Evolutionary conservation across 1,284 basidiomycete species (phyloP), one percentile per base, ranked within the genome.

Genomic region (Fomitopsis pinicola): DNA sequence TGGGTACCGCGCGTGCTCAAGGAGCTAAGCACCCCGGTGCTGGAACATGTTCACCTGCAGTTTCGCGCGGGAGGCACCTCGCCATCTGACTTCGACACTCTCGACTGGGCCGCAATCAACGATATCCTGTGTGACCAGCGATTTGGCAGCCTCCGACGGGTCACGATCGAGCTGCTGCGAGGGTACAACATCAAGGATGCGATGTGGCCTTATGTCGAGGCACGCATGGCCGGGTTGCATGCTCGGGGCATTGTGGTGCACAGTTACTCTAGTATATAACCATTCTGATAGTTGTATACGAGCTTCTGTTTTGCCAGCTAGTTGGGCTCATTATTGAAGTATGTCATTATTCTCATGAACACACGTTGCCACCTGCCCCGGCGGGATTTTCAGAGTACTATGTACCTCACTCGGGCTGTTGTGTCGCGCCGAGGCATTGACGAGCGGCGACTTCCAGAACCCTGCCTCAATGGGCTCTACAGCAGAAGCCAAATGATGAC

Each of bases 1-100:
- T 66, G 64, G 63, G 58, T 67, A 14, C 58, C 64, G 8, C 22
- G 44, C 2, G 59, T 65, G 14, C 60, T 67, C 10, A 12, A 19
- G 22, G 64, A 62, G 42, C 38, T 66, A 22, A 30, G 17, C 22
- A 61, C 63, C 8, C 59, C 54, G n/a, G 59, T 44, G 19, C 42
- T 70, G 14, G 59, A 64, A 33, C 60, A 62, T n/a, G 22, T 70
- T 55, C 62, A 63, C 57, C 59, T 70, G 60, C 54, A 56, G 14
- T 38, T 69, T 42, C 46, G 58, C 14, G 65, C 66, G 5, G 58
- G 56, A 17, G 60, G 62, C 1, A 60, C 59, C 5, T 8, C 26
- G 7, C 38, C 17, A 28, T 17, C 42, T 9, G 62, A 65, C 55
- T 9, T 63, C 28, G 40, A 46, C 36, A 48, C 40, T 12, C 56